Conservation (phyloP, 1,139 yeast species). For the Sugiyamaella novakii region DNA sequence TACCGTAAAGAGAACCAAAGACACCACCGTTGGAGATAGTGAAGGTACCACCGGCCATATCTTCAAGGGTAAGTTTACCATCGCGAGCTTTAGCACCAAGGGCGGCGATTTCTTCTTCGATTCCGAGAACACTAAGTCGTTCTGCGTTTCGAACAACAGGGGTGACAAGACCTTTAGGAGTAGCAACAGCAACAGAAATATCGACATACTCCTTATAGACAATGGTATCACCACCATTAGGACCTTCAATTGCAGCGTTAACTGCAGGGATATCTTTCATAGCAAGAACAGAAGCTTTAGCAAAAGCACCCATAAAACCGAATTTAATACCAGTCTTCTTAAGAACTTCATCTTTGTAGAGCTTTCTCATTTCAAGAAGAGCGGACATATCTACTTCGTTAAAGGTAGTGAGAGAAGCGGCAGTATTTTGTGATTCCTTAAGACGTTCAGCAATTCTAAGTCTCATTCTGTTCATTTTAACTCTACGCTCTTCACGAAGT, state of each 20-base stretch:
- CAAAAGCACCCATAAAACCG: conserved; percentile 99
- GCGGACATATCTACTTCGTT: conserved; percentile 97
- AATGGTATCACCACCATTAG: conserved; percentile 76
- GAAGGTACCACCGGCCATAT: conserved; percentile 99
- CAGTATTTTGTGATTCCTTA: conserved; percentile 98
- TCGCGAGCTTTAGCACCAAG: conserved; percentile 96
- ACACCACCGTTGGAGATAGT: conserved; percentile 99
- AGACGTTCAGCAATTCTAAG: conserved; percentile 98
- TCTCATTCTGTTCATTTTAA: conserved; percentile 99
- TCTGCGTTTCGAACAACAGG: conserved; percentile 98
- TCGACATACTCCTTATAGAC: conserved; percentile 97
- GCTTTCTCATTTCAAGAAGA: conserved; percentile 90
- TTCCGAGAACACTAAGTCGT: conserved; percentile 81
- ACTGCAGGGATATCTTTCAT: conserved; percentile 95
- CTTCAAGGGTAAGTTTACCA: conserved; percentile 94
- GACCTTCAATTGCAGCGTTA: conserved; percentile 86
- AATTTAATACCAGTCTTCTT: conserved; percentile 93
- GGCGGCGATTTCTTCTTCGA: conserved; percentile 80
- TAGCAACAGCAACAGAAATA: conserved; percentile 95
- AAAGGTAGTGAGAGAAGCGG: conserved; percentile 97
- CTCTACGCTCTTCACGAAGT: conserved; percentile 82
- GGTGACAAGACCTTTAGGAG: conserved; percentile 98
- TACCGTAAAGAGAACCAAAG: conserved; percentile 95
- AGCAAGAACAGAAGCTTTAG: conserved; percentile 91
- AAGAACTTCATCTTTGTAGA: conserved; percentile 94